A percentile compares a stretch with the other conserved stretches of the same genome.
Conservation (phyloP, 2,329 filamentous ascomycete species). For the Aspergillus tamarii region DNA sequence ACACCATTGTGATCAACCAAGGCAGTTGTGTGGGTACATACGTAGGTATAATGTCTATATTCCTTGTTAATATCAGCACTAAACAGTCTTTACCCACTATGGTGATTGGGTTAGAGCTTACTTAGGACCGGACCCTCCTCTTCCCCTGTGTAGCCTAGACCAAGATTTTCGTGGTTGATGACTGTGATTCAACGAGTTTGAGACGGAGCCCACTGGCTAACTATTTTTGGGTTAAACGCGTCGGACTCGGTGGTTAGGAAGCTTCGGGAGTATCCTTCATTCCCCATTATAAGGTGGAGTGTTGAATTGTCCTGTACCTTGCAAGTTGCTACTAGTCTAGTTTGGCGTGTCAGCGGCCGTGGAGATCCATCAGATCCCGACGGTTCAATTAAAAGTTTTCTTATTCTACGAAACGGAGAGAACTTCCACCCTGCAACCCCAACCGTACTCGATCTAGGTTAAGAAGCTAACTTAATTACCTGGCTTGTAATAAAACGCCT, state of each 20-base stretch:
- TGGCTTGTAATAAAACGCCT: no score
- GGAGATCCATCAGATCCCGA: constrained; percentile 4
- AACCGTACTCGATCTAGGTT: background rate
- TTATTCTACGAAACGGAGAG: background rate
- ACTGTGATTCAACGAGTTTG: background rate
- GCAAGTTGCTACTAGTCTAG: background rate
- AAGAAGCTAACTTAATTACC: no score
- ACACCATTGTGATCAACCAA: background rate
- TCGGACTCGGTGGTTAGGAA: background rate
- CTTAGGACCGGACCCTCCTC: background rate
- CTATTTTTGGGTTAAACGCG: background rate
- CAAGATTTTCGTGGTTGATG: background rate
- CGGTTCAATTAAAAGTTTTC: background rate
- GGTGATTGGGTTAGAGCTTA: background rate
- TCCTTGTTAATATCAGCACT: background rate
- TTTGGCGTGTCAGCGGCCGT: background rate
- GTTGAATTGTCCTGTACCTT: background rate
- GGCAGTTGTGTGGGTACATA: background rate
- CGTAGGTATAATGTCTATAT: background rate
- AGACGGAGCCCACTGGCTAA: background rate
- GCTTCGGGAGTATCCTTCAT: background rate
- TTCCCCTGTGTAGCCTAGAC: background rate
- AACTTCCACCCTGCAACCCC: background rate
- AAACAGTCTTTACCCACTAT: background rate
- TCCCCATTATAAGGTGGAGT: background rate